Base-by-base conservation (phyloP, 805 yeast genomes). In the Sugiyamaella qingdaonensis region DNA sequence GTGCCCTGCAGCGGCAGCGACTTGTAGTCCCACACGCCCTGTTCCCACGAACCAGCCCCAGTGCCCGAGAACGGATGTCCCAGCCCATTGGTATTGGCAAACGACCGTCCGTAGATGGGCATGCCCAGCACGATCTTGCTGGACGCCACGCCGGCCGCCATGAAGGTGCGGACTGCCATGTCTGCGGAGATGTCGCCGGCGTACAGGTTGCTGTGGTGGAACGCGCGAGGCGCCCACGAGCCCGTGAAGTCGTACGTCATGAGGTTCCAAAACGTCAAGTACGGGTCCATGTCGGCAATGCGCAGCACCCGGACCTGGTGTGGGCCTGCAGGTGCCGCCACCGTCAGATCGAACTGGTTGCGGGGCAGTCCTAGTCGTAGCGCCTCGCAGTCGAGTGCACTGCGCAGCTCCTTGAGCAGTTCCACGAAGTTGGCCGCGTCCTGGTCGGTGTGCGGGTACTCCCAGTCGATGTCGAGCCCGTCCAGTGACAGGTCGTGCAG, bases 391-490 rank as follows among this genome's bases (percentile, higher is more conserved):
- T 73, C 69, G 52, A 86, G 64, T 32, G 63, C 73, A 1, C 13
- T 43, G 41, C 81, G 73, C 24, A 82, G 59, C 13, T 52, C 55
- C 42, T 61, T 59, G 16, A 85, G 66, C 37, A 88, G 56, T 2
- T 64, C 61, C 1, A 78, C 71, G 56, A 81, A 75, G 36, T 67
- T 63, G 0, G 60, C 46, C 1, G 81, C 80, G 55, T 86, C 83
- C 0, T 65, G 62, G 2, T 64, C 61, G 41, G 66, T 73, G 7
- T 68, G 64, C 0, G 97, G 96, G 62, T 83, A 92, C 68, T 92
- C 99, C 97, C 97, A 92, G 69, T 92, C 99, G 29, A 92, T 71
- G 67, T 94, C 98, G 45, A 92, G 72, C 0, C 99, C 98, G 66
- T 94, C 97, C 63, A 94, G 83, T 0, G 86, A 84, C 64, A 80